Evolutionary conservation across 805 yeast genomes (phyloP), one percentile per base, ranked within the genome.

Genomic region (Metschnikowia rubicola): DNA sequence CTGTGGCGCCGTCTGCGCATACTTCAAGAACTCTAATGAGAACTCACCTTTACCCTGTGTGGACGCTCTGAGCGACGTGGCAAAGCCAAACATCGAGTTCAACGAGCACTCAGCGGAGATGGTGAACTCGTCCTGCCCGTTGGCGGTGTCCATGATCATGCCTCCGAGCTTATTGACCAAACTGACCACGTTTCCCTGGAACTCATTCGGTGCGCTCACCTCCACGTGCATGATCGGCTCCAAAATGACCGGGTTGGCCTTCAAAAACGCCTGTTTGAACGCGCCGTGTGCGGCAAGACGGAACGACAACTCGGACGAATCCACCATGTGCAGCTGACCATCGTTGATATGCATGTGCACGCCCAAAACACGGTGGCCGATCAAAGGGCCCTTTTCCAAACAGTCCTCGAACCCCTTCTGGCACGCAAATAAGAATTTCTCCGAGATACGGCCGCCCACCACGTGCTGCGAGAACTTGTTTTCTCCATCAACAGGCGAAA

Each of bases 11-110:
- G 95, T 86, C 56, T 96, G 96, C 42, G 92, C 81, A 67, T 92
- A 94, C 62, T 89, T 87, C 64, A 87, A 84, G 74, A 94, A 94
- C 68, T 94, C 99, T 68, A 94, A 78, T 2, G 96, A 81, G 68
- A 94, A 94, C 72, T 95, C 98, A 62, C 99, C 99, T 67, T 94
- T 94, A 71, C 99, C 99, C 71, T 94, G 99, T 12, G 99, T 92
- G 50, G 88, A 83, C 17, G 99, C 98, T 77, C 99, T 86, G 64
- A 94, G 77, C 26, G 88, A 81, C 8, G 98, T 88, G 8, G 98
- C 96, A 64, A 94, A 88, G 34, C 99, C 99, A 67, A 94, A 94
- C 89, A 94, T 82, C 52, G 88, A 81, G 74, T 91, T 91, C 71
- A 94, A 81, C n/a, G 98, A 86, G 74, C 98, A 92, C 67, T 94